Conservation (phyloP, 192 early-diverging fungal species). For the Coemansia sp. region DNA sequence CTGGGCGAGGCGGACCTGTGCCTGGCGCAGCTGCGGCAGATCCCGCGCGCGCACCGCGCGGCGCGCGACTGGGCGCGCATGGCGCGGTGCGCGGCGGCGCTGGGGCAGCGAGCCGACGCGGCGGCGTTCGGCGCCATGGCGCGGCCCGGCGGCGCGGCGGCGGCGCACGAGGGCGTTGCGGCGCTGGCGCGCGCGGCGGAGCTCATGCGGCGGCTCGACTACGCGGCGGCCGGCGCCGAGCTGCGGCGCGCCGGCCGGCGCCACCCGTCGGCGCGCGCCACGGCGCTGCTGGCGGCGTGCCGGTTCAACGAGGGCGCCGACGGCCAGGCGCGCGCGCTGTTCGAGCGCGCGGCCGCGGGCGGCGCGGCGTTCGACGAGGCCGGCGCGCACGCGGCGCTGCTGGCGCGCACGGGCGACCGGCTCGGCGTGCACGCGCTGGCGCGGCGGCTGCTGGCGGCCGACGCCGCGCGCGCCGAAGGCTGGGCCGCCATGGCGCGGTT, state of each 20-base stretch:
- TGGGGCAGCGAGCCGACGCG: slow-evolving; percentile 29
- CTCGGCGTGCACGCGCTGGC: slow-evolving; percentile 32
- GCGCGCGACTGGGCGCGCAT: slow-evolving; percentile 31
- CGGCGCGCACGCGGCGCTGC: slow-evolving; percentile 32
- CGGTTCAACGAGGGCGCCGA: slow-evolving; percentile 23
- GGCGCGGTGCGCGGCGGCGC: slow-evolving; percentile 31
- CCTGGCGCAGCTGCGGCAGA: slow-evolving; percentile 47
- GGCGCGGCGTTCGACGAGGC: slow-evolving; percentile 25
- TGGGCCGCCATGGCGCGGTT: slow-evolving; percentile 53
- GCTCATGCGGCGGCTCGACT: slow-evolving; percentile 30
- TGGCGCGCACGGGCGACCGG: slow-evolving; percentile 14
- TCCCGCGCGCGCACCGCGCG: slow-evolving; percentile 32
- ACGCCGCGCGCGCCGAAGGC: slow-evolving; percentile 34
- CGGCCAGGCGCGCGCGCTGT: slow-evolving; percentile 16
- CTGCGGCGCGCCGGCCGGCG: slow-evolving; percentile 11
- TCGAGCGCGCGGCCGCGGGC: slow-evolving; percentile 26
- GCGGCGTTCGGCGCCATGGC: slow-evolving; percentile 9
- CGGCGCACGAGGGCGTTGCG: slow-evolving; percentile 20
- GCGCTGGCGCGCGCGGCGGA: slow-evolving; percentile 15
- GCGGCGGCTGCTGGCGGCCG: slow-evolving; percentile 28
- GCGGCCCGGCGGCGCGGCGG: no score
- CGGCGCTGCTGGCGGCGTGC: slow-evolving; percentile 40
- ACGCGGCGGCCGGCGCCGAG: slow-evolving; percentile 21
- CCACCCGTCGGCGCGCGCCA: no score
- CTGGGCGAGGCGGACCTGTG: slow-evolving; percentile 45